Percentiles rank a stretch among this genome's conserved stretches.
Conservation (phyloP, 2,329 filamentous ascomycete genomes). For the Pseudogymnoascus sp. region DNA sequence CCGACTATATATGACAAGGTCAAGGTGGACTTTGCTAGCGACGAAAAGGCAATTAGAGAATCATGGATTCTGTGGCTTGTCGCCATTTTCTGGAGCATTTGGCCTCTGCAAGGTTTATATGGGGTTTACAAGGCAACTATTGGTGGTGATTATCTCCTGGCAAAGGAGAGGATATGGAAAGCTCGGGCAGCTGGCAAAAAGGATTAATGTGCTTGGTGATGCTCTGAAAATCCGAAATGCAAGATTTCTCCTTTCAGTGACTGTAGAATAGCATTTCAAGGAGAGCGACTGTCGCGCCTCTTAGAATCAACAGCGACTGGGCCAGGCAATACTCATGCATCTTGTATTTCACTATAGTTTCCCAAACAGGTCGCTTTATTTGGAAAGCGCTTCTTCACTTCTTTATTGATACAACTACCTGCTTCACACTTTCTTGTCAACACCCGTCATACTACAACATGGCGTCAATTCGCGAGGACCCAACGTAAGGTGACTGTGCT, state of each 20-base stretch:
- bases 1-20: constrained; percentile 45
- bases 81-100: constrained; percentile 25
- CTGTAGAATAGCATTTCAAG: not conserved
- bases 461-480: not conserved
- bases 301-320: not conserved
- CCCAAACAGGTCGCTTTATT: not conserved
- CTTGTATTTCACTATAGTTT: not conserved
- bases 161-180: constrained; percentile 12
- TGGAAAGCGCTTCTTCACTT: not conserved
- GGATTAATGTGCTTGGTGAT: not conserved
- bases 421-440: not conserved
- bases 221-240: not conserved
- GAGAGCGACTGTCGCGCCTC: not conserved
- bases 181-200: not conserved
- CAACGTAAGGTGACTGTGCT: not conserved
- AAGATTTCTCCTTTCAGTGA: not conserved
- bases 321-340: not conserved
- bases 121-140: constrained; percentile 22
- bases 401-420: not conserved
- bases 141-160: constrained; percentile 25
- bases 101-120: constrained; percentile 27
- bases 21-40: constrained; percentile 30
- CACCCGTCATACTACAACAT: not conserved
- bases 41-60: constrained; percentile 21
- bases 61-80: constrained; percentile 29